Percentiles rank a stretch among this genome's conserved stretches.
Evolutionary conservation across 2,329 filamentous ascomycete species (phyloP).

Genomic region (Neofusicoccum ribis): DNA sequence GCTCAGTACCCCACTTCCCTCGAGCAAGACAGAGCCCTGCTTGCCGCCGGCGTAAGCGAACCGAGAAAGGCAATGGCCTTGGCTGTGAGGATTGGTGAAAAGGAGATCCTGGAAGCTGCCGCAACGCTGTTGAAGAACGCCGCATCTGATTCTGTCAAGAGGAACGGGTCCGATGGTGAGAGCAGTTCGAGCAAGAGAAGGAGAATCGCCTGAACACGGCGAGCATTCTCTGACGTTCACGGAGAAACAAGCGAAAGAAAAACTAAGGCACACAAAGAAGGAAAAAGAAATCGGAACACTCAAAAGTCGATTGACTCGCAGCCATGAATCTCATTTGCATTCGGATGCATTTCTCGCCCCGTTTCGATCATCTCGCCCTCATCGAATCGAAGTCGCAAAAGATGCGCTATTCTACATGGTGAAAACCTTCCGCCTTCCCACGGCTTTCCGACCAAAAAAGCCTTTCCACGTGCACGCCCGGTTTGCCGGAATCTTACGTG

Average conservation of each 20-base stretch:
- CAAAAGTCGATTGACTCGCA: not conserved
- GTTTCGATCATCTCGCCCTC: not conserved
- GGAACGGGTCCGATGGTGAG: constrained; percentile 6
- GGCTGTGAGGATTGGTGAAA: constrained; percentile 70
- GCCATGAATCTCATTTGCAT: not conserved
- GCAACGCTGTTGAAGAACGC: constrained; percentile 40
- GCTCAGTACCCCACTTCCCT: constrained; percentile 56
- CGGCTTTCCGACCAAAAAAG: not conserved
- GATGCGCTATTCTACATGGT: constrained; percentile 12
- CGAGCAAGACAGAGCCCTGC: constrained; percentile 46
- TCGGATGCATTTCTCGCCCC: not conserved
- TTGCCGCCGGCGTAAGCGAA: not conserved
- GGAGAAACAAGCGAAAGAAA: not conserved
- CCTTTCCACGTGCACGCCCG: not conserved
- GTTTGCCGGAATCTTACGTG: not conserved
- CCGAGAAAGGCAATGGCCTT: constrained; percentile 58
- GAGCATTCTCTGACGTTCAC: not conserved
- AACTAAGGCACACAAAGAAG: not conserved
- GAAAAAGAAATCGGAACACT: not conserved
- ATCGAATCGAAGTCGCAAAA: not conserved
- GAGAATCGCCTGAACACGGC: constrained; percentile 8
- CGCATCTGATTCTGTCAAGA: constrained; percentile 14
- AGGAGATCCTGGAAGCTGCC: constrained; percentile 62
- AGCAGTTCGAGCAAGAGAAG: constrained; percentile 17
- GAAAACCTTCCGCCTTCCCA: not conserved